A percentile compares a stretch with the other conserved stretches of the same genome.
phyloP scores from a whole-genome alignment of 2,329 filamentous ascomycete species.

The Pyrenochaeta sp. region DNA sequence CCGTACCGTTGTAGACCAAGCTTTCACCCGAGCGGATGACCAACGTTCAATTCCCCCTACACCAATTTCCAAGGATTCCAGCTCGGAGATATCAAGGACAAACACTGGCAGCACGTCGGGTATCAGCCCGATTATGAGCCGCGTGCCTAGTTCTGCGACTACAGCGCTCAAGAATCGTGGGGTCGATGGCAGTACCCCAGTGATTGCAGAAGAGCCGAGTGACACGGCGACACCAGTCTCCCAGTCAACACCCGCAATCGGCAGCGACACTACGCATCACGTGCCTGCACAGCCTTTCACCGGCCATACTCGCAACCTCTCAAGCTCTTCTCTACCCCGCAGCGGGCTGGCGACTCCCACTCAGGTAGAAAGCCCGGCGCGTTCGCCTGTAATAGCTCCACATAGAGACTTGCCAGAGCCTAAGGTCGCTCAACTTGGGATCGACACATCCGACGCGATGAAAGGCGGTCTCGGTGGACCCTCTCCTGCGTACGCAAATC shows the following conservation, averaged over 20 bases:
- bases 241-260: conserved; percentile 40
- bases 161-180: conserved; percentile 47
- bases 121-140: conserved; percentile 71
- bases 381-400: conserved; percentile 61
- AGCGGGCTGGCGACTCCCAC: conserved; percentile 66
- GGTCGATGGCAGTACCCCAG: conserved; percentile 56
- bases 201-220: conserved; percentile 63
- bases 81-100: conserved; percentile 60
- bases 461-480: conserved; percentile 33
- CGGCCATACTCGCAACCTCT: conserved; percentile 52
- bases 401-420: conserved; percentile 54
- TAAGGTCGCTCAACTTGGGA: conserved; percentile 56
- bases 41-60: conserved; percentile 61
- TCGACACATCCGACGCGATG: conserved; percentile 36
- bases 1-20: conserved; percentile 66
- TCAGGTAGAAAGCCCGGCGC: conserved; percentile 67
- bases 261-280: conserved; percentile 35
- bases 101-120: conserved; percentile 69
- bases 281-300: conserved; percentile 46
- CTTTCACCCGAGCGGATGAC: conserved; percentile 67
- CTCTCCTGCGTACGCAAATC: conserved; percentile 37
- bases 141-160: conserved; percentile 57
- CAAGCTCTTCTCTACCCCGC: conserved; percentile 50
- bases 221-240: conserved; percentile 46
- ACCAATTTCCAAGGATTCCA: conserved; percentile 55